Base-by-base conservation (phyloP, 352 stramenopile genomes). In the Phytophthora agathidicida region DNA sequence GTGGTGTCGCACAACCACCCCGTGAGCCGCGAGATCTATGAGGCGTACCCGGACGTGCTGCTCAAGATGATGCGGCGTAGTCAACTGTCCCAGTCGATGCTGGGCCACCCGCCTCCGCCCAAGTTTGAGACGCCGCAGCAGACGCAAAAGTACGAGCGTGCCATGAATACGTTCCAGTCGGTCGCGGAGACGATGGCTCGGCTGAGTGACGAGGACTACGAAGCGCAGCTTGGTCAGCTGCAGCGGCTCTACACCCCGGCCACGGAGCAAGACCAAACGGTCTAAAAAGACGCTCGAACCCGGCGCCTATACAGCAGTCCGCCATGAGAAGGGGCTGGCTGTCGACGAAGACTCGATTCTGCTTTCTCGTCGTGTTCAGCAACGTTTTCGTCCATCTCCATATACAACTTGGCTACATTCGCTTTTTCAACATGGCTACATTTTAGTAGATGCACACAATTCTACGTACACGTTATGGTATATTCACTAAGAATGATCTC, bases 1-100 rank as follows among this genome's bases (percentile, higher is more conserved):
- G 84, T 93, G 36, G 84, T 91, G 59, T 88, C 82, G 49, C 84
- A 93, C 66, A 93, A 93, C 54, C 84, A 93, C 54, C 82, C 84
- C 13, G 85, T 93, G 42, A 91, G 84, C 54, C 82, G 80, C 51
- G 84, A 93, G 53, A 91, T 92, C 56, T 93, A 93, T 59, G 84
- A 91, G 57, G 79, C 81, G 51, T 93, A 93, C 69, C 84, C 84
- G 59, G 84, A 93, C 47, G 82, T 93, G 59, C 48, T 93, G 48
- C 70, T 91, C 16, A 91, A 91, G 77, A 91, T 82, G 36, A 93
- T 93, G 83, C 80, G 83, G 17, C 81, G 81, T 50, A 93, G 80
- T 38, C 83, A 93, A 37, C 59, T 93, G 38, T 76, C 71, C 17
- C 69, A 82, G 36, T 74, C 74, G 46, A 71, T 90, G 64, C 54